Evolutionary conservation across 202 grass and related monocot genomes (phyloP), one percentile per base, ranked within the genome.

Genomic region (Setaria italica): DNA sequence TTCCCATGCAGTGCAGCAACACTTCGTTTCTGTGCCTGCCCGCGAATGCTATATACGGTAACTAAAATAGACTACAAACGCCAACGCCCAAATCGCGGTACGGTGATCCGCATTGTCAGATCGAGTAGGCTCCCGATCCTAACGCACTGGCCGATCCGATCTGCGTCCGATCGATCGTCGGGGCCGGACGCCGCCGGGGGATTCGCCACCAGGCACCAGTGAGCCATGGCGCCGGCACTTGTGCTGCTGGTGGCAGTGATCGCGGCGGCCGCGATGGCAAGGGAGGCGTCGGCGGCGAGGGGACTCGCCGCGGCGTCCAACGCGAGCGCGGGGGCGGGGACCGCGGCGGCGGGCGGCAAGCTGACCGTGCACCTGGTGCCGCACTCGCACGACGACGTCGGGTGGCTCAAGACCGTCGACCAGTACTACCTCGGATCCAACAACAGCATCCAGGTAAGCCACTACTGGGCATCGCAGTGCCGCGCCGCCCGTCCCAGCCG

Each of bases 381-480:
- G 86, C 95, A 97, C 86, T 91, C 90, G 15, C 92, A 97, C 66
- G 95, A 97, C 67, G 95, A 97, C 51, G 95, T 97, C 21, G 95
- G 95, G 20, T 97, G 92, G 92, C 90, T 97, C 77, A 97, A 94
- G 92, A 97, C 90, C 56, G 50, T 97, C 70, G 92, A 97, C 85
- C 95, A 97, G 92, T 97, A 97, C 84, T 97, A 78, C 57, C 85
- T 97, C 20, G 95, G 95, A 0, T 94, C 95, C 57, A 97, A 97
- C 68, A 97, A 90, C 79, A 57, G 60, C 83, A 90, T 97, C 84
- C 94, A 94, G 87, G 94, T 96, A 17, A n/a, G 10, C 3, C 16
- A 37, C 13, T 15, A 4, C 12, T 1, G 49, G 0, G 49, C 16
- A 54, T 16, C 51, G 51, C 51, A 25, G 25, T 25, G 25, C 25